Conservation (phyloP, 805 yeast genomes). For the Candida broadrunensis region DNA sequence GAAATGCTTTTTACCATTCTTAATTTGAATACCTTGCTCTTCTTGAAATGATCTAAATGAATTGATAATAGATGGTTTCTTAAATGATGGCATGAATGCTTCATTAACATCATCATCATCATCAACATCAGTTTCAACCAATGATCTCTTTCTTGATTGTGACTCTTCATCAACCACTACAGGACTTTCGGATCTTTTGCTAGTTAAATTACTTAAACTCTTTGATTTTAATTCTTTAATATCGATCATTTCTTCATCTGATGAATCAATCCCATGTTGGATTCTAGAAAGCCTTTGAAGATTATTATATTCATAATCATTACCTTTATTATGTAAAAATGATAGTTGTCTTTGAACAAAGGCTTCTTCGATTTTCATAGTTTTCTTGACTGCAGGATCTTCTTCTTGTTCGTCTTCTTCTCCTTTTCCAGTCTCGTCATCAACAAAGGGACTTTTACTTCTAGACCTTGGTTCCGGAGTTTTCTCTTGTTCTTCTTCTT, state of each 20-base stretch:
- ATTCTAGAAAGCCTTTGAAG: conserved; percentile 26
- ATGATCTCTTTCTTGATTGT: conserved; percentile 12
- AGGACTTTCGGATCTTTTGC: conserved; percentile 20
- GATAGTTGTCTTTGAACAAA: conserved; percentile 58
- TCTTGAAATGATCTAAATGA: conserved; percentile 42
- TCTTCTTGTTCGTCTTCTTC: conserved; percentile 13
- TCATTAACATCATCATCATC: conserved; percentile 31
- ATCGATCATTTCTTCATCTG: conserved; percentile 42
- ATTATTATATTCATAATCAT: conserved; percentile 28
- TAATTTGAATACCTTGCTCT: conserved; percentile 37
- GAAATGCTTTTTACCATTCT: conserved; percentile 31
- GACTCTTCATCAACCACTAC: conserved; percentile 19
- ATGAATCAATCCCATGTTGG: conserved; percentile 34
- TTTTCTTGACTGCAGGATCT: conserved; percentile 25
- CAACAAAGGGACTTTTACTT: conserved; percentile 3
- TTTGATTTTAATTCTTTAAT: conserved; percentile 43
- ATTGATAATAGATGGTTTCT: conserved; percentile 44
- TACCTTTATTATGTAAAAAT: conserved; percentile 38
- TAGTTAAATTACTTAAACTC: conserved; percentile 31
- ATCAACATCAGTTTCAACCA: conserved; percentile 10
- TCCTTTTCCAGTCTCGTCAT: conserved; percentile 4
- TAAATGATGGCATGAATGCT: conserved; percentile 37
- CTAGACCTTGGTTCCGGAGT: conserved; percentile 5
- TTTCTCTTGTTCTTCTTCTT: conserved; percentile 19
- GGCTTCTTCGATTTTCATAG: conserved; percentile 44